Base-by-base conservation (phyloP, 352 stramenopile genomes). In the Plasmopara viticola region DNA sequence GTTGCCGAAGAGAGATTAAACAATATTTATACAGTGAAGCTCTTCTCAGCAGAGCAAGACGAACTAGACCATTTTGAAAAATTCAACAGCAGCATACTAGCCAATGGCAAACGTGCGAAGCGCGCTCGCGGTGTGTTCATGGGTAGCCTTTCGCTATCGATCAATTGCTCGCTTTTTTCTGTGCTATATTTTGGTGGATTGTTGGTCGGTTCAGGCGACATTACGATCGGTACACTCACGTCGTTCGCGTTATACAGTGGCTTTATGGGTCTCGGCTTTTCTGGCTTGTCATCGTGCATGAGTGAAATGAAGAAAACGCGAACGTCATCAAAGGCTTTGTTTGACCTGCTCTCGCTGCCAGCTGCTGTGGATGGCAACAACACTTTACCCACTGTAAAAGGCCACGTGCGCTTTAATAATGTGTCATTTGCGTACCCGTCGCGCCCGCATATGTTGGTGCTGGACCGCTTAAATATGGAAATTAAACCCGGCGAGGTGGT, bases 211-310 rank as follows among this genome's bases (percentile, higher is more conserved):
- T 74, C 66, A 13, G 87, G 85, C 29, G 87, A 90, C 48, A 74
- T 97, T 48, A 96, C 86, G 44, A 92, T 94, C 48, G 88, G 88
- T 10, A 85, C 84, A 46, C 74, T 97, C 34, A 95, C 86, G 38
- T 95, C 86, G 4, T 97, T 97, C 50, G 81, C 88, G 20, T 56
- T 96, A 3, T 97, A 97, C 78, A 95, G 76, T 43, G 85, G 85
- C 14, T 93, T 96, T 50, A 94, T 97, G 72, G 85, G 81, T 25
- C 71, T 96, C 9, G 87, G 86, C 5, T 96, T 96, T 64, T 95
- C 86, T 13, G 74, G 78, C 0, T 64, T 97, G 9, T 90, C 85
- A 28, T 94, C 84, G 8, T 93, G 81, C 58, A 67, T 90, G 34
- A 72, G 84, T 15, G 81, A 95, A 42, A 68, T 94, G 38, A 82